Base-by-base conservation (phyloP, 2,329 filamentous ascomycete species). In the Pseudogymnoascus sp. region DNA sequence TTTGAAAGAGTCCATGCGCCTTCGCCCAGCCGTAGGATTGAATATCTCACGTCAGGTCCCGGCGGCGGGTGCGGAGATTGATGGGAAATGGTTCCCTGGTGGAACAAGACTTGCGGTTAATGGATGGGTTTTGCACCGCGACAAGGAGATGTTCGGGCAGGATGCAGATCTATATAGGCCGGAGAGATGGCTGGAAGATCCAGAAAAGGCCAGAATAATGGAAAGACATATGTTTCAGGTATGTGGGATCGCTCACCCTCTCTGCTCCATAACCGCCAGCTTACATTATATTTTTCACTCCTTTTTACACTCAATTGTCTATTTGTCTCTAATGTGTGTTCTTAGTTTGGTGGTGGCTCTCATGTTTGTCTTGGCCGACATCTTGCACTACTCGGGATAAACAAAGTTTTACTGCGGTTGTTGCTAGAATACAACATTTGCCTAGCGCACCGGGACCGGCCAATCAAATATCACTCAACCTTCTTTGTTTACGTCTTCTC, bases 171-270 rank as follows among this genome's bases (percentile, higher is more conserved):
- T 74, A 8, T 85, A 77, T 63, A 71, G 81, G 7, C 82, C 83
- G 0, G 82, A 84, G 71, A 69, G 83, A 41, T 85, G 82, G 83
- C 66, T 84, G 5, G 74, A 76, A 64, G 75, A 78, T 49, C 77
- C 76, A 66, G 77, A 79, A 58, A 83, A 83, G 81, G 80, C 83
- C 68, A 69, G 80, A 62, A 82, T 77, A 66, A 82, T 83, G 80
- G 28, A 30, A 30, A 30, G 28, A 8, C 28, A 30, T 30, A 30
- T 30, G 28, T 81, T 80, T 67, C 81, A 83, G 76, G 80, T 82
- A 70, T 69, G 74, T 64, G 2, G 23, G 3, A 19, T 14, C 16
- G 42, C 16, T 11, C 22, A 11, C 12, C 61, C 11, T 14, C 28
- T n/a, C 42, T 16, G 2, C 42, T 11, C 19, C 3, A 11, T 22